Percentiles rank a stretch among this genome's conserved stretches.
phyloP scores from a whole-genome alignment of 2,329 filamentous ascomycete species.

The Westerdykella ornata region DNA sequence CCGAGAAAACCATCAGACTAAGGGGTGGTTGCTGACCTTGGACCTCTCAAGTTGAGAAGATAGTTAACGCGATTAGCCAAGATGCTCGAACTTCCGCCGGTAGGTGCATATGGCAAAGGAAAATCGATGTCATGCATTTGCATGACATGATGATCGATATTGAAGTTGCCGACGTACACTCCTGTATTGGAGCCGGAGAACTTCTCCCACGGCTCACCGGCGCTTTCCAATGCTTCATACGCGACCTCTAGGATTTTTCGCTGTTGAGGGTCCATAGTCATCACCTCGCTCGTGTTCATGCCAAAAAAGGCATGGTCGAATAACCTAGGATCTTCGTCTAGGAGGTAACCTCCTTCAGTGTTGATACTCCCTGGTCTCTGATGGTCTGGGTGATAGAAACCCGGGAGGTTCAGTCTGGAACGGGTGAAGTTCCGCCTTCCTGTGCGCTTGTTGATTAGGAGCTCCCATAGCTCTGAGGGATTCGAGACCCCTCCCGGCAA shows the following conservation, averaged over 20 bases:
- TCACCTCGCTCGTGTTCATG: slow-evolving; percentile 15
- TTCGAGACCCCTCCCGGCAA: slow-evolving; percentile 14
- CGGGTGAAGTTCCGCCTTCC: slow-evolving; percentile 20
- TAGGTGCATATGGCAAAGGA: slow-evolving; percentile 7
- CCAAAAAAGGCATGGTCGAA: slow-evolving; percentile 35
- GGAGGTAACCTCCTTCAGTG: slow-evolving; percentile 33
- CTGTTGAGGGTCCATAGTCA: slow-evolving; percentile 23
- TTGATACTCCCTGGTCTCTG: slow-evolving; percentile 35
- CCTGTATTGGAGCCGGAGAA: slow-evolving; percentile 16
- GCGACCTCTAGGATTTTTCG: slow-evolving; percentile 25
- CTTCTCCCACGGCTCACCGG: slow-evolving; percentile 24
- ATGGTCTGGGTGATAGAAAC: slow-evolving; percentile 35
- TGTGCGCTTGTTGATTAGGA: slow-evolving; percentile 25
- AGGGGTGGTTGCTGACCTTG: slow-evolving; percentile 9
- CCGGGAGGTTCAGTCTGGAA: slow-evolving; percentile 30
- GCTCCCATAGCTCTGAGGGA: slow-evolving; percentile 17
- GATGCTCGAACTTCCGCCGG: slow-evolving; percentile 13
- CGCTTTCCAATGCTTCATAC: slow-evolving; percentile 38
- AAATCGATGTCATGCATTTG: slow-evolving; percentile 15
- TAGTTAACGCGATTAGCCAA: slow-evolving; percentile 23
- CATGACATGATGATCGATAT: slow-evolving; percentile 9
- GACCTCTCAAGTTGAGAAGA: slow-evolving; percentile 24
- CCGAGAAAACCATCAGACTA: background rate
- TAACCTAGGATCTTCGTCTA: slow-evolving; percentile 27
- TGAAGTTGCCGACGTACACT: slow-evolving; percentile 19